Conservation (phyloP, 2,329 filamentous ascomycete genomes). For the Xylariaceae sp. region DNA sequence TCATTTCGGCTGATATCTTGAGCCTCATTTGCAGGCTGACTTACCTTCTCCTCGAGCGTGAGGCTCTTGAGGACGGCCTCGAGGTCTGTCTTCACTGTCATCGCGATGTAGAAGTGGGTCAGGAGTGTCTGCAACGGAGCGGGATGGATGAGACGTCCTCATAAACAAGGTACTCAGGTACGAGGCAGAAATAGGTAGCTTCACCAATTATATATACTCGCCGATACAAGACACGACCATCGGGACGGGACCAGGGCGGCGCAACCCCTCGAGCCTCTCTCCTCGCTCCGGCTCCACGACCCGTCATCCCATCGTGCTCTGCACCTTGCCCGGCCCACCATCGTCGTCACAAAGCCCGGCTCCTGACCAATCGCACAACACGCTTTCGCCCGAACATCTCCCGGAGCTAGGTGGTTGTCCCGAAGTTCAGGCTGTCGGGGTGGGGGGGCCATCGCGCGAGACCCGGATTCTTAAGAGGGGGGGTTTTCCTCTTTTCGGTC, state of each 20-base stretch:
- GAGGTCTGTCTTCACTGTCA: slow-evolving; percentile 3
- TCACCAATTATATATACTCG: background rate
- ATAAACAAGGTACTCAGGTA: background rate
- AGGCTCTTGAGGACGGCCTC: slow-evolving; percentile 7
- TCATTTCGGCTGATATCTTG: background rate
- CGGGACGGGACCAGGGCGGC: background rate
- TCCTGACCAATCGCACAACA: background rate
- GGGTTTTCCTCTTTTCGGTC: no score
- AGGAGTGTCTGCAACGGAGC: background rate
- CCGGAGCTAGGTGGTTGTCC: background rate
- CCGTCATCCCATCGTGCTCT: background rate
- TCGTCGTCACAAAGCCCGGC: background rate
- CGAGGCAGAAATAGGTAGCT: background rate
- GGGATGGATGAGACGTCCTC: background rate
- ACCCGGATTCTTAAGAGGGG: no score
- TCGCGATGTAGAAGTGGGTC: background rate
- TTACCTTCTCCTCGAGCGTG: slow-evolving; percentile 7
- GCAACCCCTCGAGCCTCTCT: background rate
- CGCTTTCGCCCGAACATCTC: background rate
- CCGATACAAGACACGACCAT: background rate
- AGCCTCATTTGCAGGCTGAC: no score
- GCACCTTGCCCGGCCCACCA: background rate
- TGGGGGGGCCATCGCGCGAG: no score
- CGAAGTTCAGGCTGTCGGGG: slow-evolving; percentile 2
- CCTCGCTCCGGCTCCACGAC: background rate